These are phyloP conservation scores for Solanum chilense DNA, from an alignment of 257 asterid genomes.

Conservation along the genomic window DNA sequence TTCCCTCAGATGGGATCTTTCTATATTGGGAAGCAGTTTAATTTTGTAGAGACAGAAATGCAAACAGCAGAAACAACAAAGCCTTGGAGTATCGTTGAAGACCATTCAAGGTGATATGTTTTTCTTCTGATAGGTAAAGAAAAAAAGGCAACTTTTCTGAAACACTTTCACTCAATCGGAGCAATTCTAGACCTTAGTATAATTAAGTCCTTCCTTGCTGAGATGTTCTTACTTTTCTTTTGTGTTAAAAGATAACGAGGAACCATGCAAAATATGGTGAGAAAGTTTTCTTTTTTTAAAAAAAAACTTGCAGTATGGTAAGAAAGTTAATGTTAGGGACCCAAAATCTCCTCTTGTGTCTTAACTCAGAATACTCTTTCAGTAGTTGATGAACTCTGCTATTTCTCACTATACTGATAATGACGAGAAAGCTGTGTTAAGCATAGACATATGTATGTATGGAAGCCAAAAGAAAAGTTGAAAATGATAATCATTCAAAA, in stretches of 20 bases:
- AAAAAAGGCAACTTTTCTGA: neutral
- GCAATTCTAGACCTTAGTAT: neutral
- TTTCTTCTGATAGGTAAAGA: neutral
- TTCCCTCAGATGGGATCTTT: neutral
- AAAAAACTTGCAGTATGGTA: neutral
- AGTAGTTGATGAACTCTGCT: neutral
- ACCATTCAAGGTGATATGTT: neutral
- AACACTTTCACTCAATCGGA: neutral
- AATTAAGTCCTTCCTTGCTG: neutral
- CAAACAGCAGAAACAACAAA: neutral
- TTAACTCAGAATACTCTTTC: neutral
- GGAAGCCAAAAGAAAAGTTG: neutral
- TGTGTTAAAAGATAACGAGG: neutral
- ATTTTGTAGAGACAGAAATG: neutral
- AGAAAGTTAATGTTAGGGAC: neutral
- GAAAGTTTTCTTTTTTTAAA: no score
- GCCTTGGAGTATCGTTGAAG: neutral
- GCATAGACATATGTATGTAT: neutral
- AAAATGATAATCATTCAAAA: conserved; percentile 2
- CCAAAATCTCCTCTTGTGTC: neutral
- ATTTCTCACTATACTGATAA: neutral
- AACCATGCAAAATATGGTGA: neutral
- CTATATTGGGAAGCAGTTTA: neutral
- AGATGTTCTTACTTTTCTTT: neutral
- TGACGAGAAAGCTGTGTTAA: neutral